Evolutionary conservation across 345 rosid genomes (phyloP).

Genomic region (Euphorbia pulcherrima): DNA sequence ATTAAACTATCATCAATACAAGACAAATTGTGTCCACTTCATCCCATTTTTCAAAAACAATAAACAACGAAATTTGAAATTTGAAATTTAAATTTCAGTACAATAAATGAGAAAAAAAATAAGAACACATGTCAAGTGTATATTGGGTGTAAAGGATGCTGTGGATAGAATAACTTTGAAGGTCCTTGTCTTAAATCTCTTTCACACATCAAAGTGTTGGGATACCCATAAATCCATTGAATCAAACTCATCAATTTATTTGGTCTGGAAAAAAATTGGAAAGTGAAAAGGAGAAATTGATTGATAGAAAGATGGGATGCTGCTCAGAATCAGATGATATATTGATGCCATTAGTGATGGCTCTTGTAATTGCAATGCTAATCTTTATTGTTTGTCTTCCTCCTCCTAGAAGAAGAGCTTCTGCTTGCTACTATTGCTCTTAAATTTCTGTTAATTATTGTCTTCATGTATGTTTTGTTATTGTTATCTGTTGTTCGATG

Average conservation of each 20-base stretch:
- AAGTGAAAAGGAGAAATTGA: background rate
- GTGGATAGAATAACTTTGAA: slow-evolving; percentile 16
- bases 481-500: too few species aligned
- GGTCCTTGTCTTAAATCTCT: slow-evolving; percentile 2
- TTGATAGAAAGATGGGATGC: slow-evolving; percentile 41
- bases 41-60: background rate
- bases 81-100: too few species aligned
- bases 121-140: slow-evolving; percentile 1
- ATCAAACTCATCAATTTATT: background rate
- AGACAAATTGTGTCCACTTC: background rate
- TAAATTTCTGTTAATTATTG: background rate
- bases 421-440: slow-evolving; percentile 22
- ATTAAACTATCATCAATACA: background rate
- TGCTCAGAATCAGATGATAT: slow-evolving; percentile 28
- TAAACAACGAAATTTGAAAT: too few species aligned
- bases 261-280: background rate
- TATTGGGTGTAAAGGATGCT: background rate
- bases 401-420: slow-evolving; percentile 24
- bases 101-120: too few species aligned
- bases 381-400: slow-evolving; percentile 27
- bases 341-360: slow-evolving; percentile 22
- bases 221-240: background rate
- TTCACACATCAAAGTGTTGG: background rate
- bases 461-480: too few species aligned
- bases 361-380: slow-evolving; percentile 28